A percentile compares a stretch with the other conserved stretches of the same genome.
These are phyloP conservation scores for Pseudogymnoascus sp. DNA, from an alignment of 2,329 filamentous ascomycete species.

Conservation along the genomic window DNA sequence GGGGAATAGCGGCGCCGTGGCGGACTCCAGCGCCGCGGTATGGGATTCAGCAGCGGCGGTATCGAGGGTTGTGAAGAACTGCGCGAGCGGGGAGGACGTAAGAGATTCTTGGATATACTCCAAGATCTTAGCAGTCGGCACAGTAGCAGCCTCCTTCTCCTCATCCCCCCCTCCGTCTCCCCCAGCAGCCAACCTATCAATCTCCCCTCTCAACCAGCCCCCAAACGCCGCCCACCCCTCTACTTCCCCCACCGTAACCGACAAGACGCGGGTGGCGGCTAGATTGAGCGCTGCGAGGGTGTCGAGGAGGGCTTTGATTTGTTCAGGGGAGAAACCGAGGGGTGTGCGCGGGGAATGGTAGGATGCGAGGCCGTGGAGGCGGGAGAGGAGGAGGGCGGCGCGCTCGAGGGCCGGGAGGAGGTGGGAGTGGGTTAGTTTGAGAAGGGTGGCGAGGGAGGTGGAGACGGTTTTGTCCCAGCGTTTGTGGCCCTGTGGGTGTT, in stretches of 20 bases:
- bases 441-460: constrained; percentile 67
- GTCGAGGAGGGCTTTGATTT: constrained; percentile 59
- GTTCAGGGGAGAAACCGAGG: constrained; percentile 56
- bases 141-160: constrained; percentile 62
- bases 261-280: constrained; percentile 63
- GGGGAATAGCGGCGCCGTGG: background rate
- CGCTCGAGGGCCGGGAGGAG: constrained; percentile 82
- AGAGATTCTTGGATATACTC: constrained; percentile 70
- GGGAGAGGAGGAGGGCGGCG: constrained; percentile 69
- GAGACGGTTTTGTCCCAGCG: constrained; percentile 86
- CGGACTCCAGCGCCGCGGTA: constrained; percentile 41
- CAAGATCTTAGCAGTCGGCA: constrained; percentile 65
- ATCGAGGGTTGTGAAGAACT: constrained; percentile 51
- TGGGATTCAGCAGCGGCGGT: constrained; percentile 55
- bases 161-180: constrained; percentile 58
- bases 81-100: constrained; percentile 53
- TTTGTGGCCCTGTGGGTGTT: constrained; percentile 67
- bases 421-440: constrained; percentile 75
- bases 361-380: constrained; percentile 73
- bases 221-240: constrained; percentile 72
- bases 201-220: constrained; percentile 73
- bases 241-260: constrained; percentile 66
- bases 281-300: constrained; percentile 68
- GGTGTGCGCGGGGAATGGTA: constrained; percentile 57
- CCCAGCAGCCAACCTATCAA: constrained; percentile 65